phyloP scores from a whole-genome alignment of 2,329 filamentous ascomycete species.

The Hypoxylon sp. region DNA sequence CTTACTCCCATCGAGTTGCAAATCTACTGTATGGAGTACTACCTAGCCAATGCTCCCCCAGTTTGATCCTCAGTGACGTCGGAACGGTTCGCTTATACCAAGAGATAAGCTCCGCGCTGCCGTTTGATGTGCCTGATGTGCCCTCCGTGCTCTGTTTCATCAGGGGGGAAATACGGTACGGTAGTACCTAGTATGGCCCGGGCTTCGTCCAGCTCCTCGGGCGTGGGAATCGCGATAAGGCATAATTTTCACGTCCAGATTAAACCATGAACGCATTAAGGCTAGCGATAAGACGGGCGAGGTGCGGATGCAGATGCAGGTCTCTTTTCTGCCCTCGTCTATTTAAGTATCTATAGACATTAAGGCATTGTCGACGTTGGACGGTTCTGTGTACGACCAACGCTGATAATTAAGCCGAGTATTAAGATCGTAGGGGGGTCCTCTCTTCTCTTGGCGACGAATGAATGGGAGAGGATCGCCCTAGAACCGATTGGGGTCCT shows the following conservation, averaged over 20 bases:
- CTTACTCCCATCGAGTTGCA: not conserved
- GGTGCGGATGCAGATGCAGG: constrained; percentile 5
- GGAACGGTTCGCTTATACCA: constrained; percentile 19
- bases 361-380: constrained; percentile 7
- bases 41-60: not conserved
- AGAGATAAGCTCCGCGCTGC: constrained; percentile 32
- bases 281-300: constrained; percentile 2
- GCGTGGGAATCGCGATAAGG: constrained; percentile 10
- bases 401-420: constrained; percentile 9
- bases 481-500: constrained; percentile 26
- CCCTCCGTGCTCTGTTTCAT: constrained; percentile 35
- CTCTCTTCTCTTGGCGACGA: constrained; percentile 5
- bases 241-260: constrained; percentile 7
- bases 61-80: not conserved
- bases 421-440: constrained; percentile 19
- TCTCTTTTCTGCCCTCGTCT: constrained; percentile 4
- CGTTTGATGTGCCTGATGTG: constrained; percentile 31
- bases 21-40: not conserved
- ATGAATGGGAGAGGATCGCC: constrained; percentile 14
- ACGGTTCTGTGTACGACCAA: constrained; percentile 2
- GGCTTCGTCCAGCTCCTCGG: constrained; percentile 8
- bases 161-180: constrained; percentile 4
- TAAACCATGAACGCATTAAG: not conserved
- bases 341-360: not conserved
- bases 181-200: not conserved